Evolutionary conservation across 352 stramenopile genomes (phyloP).

Genomic region (Lagenidium giganteum): DNA sequence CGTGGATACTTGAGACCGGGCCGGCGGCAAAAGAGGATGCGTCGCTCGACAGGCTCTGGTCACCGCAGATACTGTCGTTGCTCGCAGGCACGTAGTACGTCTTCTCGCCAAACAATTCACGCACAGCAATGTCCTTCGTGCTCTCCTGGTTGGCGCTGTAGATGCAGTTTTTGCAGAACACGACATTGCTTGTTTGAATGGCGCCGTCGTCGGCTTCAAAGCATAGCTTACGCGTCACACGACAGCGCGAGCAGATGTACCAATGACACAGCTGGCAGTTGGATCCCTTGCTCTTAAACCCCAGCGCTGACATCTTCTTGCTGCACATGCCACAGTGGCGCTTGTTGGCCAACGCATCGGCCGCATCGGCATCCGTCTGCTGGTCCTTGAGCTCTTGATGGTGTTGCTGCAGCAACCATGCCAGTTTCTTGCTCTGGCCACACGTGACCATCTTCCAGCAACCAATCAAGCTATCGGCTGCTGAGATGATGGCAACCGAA

Average conservation of each 20-base stretch:
- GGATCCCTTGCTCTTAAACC: too few relatives aligned
- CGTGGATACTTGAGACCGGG: too few relatives aligned
- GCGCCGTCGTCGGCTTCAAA: constrained; percentile 14
- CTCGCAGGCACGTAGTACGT: too few relatives aligned
- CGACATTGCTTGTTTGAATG: constrained; percentile 9
- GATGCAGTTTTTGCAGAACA: constrained; percentile 14
- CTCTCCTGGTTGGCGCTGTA: constrained; percentile 4
- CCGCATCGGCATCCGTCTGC: too few relatives aligned
- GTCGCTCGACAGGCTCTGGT: too few relatives aligned
- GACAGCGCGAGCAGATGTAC: constrained; percentile 14
- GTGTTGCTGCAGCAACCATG: constrained; percentile 14
- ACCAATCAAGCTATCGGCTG: constrained; percentile 17
- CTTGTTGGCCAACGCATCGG: too few relatives aligned
- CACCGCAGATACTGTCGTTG: too few relatives aligned
- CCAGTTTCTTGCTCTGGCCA: constrained; percentile 29
- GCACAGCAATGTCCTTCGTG: constrained; percentile 4
- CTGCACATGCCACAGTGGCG: too few relatives aligned
- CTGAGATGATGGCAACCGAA: constrained; percentile 16
- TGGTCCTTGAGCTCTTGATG: too few relatives aligned
- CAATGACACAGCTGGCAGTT: constrained; percentile 14
- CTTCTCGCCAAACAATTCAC: constrained; percentile 13
- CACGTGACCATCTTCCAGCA: constrained; percentile 26
- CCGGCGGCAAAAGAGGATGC: too few relatives aligned
- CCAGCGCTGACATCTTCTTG: too few relatives aligned
- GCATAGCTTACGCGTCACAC: constrained; percentile 13